phyloP scores from a whole-genome alignment of 2,329 filamentous ascomycete genomes.

The Beauveria brongniartii region DNA sequence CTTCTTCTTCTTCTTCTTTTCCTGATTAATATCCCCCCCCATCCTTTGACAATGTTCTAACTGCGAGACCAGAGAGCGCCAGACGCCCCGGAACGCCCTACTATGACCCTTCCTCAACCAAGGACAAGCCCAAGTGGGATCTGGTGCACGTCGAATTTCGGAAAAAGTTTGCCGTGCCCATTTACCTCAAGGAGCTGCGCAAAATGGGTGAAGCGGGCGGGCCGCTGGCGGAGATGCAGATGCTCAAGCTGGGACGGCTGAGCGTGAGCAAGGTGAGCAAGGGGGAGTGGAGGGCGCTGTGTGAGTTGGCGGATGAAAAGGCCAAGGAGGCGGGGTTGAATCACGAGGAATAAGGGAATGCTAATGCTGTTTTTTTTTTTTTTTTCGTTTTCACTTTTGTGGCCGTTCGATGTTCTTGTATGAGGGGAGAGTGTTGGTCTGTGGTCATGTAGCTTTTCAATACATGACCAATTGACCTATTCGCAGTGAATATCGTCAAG shows the following conservation, averaged over 20 bases:
- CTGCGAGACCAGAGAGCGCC: constrained; percentile 21
- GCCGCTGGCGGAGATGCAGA: constrained; percentile 67
- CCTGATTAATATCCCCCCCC: not conserved
- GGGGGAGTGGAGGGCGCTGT: constrained; percentile 58
- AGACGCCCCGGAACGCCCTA: constrained; percentile 49
- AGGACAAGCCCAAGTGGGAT: constrained; percentile 58
- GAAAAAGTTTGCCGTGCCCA: constrained; percentile 65
- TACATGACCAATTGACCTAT: too few species aligned
- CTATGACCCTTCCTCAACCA: constrained; percentile 68
- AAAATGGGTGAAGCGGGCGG: constrained; percentile 47
- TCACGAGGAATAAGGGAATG: constrained; percentile 21
- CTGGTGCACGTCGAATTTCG: constrained; percentile 84
- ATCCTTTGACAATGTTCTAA: not conserved
- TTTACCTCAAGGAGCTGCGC: constrained; percentile 66
- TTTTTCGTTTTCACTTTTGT: not conserved
- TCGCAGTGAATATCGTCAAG: too few species aligned
- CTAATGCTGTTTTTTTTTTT: not conserved
- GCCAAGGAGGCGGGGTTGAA: constrained; percentile 29
- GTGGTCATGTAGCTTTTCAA: too few species aligned
- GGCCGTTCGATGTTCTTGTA: not conserved
- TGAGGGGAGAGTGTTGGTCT: not conserved
- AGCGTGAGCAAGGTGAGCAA: constrained; percentile 66
- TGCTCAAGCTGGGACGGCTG: constrained; percentile 72
- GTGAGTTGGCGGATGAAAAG: constrained; percentile 40
- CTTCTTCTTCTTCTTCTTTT: too few species aligned